These are phyloP conservation scores for Trichopus zeylanicus DNA, from an alignment of 116 monocot genomes.

Conservation along the genomic window DNA sequence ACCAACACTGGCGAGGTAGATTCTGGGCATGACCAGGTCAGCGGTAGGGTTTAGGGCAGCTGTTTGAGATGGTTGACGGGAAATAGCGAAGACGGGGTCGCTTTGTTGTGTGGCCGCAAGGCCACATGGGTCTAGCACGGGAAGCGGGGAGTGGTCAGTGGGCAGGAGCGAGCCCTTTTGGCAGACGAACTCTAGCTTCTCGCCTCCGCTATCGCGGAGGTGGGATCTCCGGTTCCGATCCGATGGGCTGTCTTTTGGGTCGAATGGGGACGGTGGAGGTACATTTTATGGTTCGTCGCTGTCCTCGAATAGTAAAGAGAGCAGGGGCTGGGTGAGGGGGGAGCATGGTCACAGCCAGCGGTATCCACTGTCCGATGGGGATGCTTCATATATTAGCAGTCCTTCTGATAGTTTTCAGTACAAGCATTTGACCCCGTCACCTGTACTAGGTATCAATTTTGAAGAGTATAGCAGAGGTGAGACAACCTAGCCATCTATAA, in stretches of 20 bases:
- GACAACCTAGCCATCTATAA: too few relatives aligned
- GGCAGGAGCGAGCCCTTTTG: constrained; percentile 41
- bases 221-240: constrained; percentile 14
- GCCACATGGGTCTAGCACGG: constrained; percentile 44
- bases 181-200: constrained; percentile 52
- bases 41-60: neutral
- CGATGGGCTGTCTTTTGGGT: constrained; percentile 19
- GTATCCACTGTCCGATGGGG: constrained; percentile 27
- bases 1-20: neutral
- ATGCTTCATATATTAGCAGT: constrained; percentile 32
- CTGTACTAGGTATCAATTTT: constrained; percentile 13
- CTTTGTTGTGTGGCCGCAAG: constrained; percentile 78
- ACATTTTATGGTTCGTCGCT: too few relatives aligned
- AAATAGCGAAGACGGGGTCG: constrained; percentile 39
- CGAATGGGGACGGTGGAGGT: constrained; percentile 21
- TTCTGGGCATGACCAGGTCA: too few relatives aligned
- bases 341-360: constrained; percentile 14
- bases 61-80: neutral
- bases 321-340: constrained; percentile 42
- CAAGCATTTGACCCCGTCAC: constrained; percentile 20
- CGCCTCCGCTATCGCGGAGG: constrained; percentile 35
- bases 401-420: constrained; percentile 26
- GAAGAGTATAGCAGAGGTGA: too few relatives aligned
- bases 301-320: constrained; percentile 37
- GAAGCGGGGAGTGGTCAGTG: constrained; percentile 44